Evolutionary conservation across 148 eudicot species (phyloP).

Genomic region (Silene latifolia): DNA sequence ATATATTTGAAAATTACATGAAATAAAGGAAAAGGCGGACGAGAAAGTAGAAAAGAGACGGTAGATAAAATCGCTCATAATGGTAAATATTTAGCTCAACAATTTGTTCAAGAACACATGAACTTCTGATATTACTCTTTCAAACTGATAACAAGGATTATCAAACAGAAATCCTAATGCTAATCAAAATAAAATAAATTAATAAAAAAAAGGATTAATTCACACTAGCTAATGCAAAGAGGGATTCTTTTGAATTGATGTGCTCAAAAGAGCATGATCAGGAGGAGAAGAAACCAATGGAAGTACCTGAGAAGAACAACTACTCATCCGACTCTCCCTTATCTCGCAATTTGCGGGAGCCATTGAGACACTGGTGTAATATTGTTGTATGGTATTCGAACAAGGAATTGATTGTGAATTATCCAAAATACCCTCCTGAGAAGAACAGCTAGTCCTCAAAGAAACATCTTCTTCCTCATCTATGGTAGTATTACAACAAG

Average conservation of each 20-base stretch:
- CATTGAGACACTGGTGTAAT: too few species aligned
- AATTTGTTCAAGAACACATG: conserved; percentile 9
- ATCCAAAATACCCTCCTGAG: not conserved
- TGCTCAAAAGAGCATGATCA: not conserved
- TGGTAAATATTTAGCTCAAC: too few species aligned
- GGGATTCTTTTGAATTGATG: not conserved
- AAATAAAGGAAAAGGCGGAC: too few species aligned
- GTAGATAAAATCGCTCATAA: too few species aligned
- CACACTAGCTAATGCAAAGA: conserved; percentile 27
- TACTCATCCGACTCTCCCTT: not conserved
- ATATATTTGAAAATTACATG: too few species aligned
- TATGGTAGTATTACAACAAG: not conserved
- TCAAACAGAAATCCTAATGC: conserved; percentile 24
- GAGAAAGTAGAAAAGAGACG: too few species aligned
- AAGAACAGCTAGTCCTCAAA: too few species aligned
- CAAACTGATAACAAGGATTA: conserved; percentile 30
- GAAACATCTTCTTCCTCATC: conserved; percentile 24
- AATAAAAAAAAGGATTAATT: not conserved
- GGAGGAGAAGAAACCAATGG: conserved; percentile 63
- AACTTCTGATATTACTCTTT: conserved; percentile 13
- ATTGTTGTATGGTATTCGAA: not conserved
- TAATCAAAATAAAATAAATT: not conserved
- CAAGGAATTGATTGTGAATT: not conserved
- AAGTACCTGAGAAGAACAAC: conserved; percentile 59
- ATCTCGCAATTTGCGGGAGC: too few species aligned